Evolutionary conservation across 495 filamentous ascomycete species (phyloP), one percentile per base, ranked within the genome.

Genomic region (Penicillium herquei): DNA sequence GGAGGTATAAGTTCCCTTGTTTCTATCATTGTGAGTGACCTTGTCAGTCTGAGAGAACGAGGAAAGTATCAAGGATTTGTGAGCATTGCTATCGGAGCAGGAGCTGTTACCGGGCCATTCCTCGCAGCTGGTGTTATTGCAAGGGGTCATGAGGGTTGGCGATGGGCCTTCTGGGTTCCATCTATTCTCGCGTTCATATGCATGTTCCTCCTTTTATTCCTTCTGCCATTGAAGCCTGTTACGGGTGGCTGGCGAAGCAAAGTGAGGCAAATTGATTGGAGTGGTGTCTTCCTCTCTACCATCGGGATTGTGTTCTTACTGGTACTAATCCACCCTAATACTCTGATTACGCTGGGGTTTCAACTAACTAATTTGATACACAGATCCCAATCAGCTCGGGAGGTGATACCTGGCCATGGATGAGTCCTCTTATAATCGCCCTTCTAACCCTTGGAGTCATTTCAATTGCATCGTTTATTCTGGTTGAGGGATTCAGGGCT

Each of bases 381-480:
- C 34, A 54, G 52, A 81, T 85, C 49, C 82, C 82, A 14, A 79
- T 86, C 31, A 83, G 80, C 8, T 83, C 81, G 5, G 82, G 81
- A 11, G 82, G 84, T 0, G 74, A 72, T 12, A 78, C 77, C 46
- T 85, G 82, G 52, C 58, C 73, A 10, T 86, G 83, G 83, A 51
- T 75, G 46, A 82, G 79, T 1, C 67, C 78, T 0, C 70, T 85
- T 63, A 74, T 85, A 6, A 84, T 87, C 40, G 72, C 75, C 26
- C 82, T 86, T 76, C 68, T 87, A 26, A 60, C 63, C 2, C 67
- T 85, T 17, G 79, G 82, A 11, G 60, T 56, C 6, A 61, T 73
- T 17, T 72, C 68, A 0, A 56, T 77, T 32, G 44, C 78, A 13
- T 51, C 67, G 0, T 86, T 84, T 60, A 54, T 81, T 37, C 46